Base-by-base conservation (phyloP, 202 grass and related monocot genomes). In the Bolboschoenoplectus hybrid region DNA sequence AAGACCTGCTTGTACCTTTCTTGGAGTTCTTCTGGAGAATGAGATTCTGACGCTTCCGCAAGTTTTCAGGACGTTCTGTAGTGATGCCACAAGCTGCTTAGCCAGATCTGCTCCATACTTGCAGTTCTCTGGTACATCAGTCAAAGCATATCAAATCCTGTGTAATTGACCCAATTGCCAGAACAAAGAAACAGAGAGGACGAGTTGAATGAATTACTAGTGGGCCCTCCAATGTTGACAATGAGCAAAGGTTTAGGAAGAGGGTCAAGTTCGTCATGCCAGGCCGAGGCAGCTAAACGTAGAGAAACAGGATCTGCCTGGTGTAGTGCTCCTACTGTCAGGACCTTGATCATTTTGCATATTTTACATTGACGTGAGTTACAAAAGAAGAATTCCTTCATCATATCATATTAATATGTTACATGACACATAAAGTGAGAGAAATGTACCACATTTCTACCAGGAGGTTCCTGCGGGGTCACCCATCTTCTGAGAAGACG, bases 21-120 rank as follows among this genome's bases (percentile, higher is more conserved):
- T 75, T 56, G 93, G 93, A 49, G 96, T 98, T 90, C 96, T 95
- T 84, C 67, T 86, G 38, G 96, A 94, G 62, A 98, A 94, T 39
- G 96, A 94, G 79, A 98, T 91, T 91, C 90, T 95, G 51, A 92
- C 91, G 78, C 91, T 95, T 82, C 93, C 93, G 86, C 93, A 95
- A 81, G 82, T 98, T 83, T 90, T 83, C 81, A 98, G 43, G 71
- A 90, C 96, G 75, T 95, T 98, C 39, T 89, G 81, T 67, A 95
- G 53, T 32, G 90, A 93, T 67, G 70, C 86, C 55, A 95, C 67
- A 58, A 98, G 88, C 73, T 95, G 95, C 38, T 44, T 89, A 46
- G 95, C 91, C 75, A 98, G 88, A 63, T 92, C 90, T 47, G 87
- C 79, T 85, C 93, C 91, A 87, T 95, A 98, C 74, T 92, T 95